Conservation (phyloP, 352 stramenopile species). For the Pythium pectinolyticum region DNA sequence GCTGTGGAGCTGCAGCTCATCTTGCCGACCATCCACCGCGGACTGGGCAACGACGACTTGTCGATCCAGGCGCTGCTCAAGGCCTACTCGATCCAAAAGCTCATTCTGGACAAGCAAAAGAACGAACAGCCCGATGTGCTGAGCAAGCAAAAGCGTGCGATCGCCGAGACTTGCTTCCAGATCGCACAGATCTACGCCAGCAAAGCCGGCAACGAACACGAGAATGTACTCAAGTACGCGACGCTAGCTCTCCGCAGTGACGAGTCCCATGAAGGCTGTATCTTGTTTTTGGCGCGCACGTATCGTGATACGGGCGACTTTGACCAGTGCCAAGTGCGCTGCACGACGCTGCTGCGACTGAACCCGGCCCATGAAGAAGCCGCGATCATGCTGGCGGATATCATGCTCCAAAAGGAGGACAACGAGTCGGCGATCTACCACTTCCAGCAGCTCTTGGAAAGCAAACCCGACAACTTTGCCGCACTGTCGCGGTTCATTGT, state of each 20-base stretch:
- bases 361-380: constrained; percentile 85
- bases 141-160: constrained; percentile 61
- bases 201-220: constrained; percentile 32
- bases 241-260: constrained; percentile 76
- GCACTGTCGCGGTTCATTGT: constrained; percentile 87
- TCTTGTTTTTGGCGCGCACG: constrained; percentile 79
- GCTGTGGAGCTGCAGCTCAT: constrained; percentile 76
- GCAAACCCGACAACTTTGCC: constrained; percentile 89
- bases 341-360: constrained; percentile 75
- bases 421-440: constrained; percentile 88
- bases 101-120: constrained; percentile 80
- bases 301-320: constrained; percentile 73
- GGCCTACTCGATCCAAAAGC: constrained; percentile 83
- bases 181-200: constrained; percentile 72
- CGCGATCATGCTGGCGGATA: constrained; percentile 89
- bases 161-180: constrained; percentile 84
- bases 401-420: constrained; percentile 88
- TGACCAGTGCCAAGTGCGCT: constrained; percentile 87
- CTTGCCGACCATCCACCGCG: constrained; percentile 77
- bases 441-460: constrained; percentile 88
- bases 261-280: constrained; percentile 78
- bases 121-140: constrained; percentile 82
- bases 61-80: constrained; percentile 82
- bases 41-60: constrained; percentile 60
- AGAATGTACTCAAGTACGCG: constrained; percentile 82